A percentile compares a stretch with the other conserved stretches of the same genome.
Evolutionary conservation across 2,329 filamentous ascomycete genomes (phyloP).

Genomic region (Rhinocladiella mackenziei): DNA sequence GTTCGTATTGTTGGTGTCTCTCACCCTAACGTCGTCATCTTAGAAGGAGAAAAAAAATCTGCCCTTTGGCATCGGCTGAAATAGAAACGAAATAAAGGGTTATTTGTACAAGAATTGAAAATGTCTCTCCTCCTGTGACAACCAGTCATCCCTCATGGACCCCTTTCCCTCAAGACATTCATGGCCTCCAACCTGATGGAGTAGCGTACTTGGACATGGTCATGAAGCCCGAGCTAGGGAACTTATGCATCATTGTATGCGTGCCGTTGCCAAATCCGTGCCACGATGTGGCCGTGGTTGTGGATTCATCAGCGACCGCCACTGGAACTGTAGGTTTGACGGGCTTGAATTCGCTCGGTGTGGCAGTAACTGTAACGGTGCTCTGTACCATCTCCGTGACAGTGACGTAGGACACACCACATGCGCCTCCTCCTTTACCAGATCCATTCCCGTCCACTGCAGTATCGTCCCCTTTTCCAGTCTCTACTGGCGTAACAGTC

Average conservation of each 20-base stretch:
- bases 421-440: conserved; percentile 1
- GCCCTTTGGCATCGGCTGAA: not conserved
- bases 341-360: conserved; percentile 5
- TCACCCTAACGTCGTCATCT: no score
- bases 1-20: no score
- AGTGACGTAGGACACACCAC: conserved; percentile 18
- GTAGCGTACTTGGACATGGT: conserved; percentile 18
- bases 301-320: conserved; percentile 9
- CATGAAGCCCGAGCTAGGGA: conserved; percentile 18
- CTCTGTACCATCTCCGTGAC: conserved; percentile 21
- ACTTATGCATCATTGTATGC: conserved; percentile 1
- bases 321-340: conserved; percentile 7
- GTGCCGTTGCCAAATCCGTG: conserved; percentile 8
- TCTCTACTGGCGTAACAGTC: conserved; percentile 10
- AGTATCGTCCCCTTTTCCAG: conserved; percentile 1
- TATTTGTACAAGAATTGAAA: conserved; percentile 21
- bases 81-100: not conserved
- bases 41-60: no score
- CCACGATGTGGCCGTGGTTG: not conserved
- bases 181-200: conserved; percentile 18
- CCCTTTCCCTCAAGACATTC: not conserved
- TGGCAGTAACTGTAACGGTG: conserved; percentile 21
- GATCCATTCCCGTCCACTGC: conserved; percentile 1
- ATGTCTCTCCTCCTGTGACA: not conserved
- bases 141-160: not conserved